Conservation (phyloP, 176 grass and related monocot species). For the Musa schizocarpa region DNA sequence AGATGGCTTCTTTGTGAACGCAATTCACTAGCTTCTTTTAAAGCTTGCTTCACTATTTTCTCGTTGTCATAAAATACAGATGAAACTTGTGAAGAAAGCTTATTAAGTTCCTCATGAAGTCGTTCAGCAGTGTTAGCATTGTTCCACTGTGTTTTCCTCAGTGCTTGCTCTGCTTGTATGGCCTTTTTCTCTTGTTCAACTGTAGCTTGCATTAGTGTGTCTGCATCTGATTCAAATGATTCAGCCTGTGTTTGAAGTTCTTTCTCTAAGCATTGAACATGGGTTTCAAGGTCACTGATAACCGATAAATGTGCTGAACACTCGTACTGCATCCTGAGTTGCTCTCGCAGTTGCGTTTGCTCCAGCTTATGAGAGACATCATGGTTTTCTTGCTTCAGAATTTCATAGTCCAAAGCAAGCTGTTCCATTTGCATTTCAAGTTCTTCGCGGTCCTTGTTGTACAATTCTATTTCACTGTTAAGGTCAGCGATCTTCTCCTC, state of each 20-base stretch:
- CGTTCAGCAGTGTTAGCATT: constrained; percentile 48
- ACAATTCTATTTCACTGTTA: constrained; percentile 74
- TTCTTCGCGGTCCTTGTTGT: constrained; percentile 89
- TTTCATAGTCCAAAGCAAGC: constrained; percentile 96
- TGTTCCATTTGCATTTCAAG: constrained; percentile 99
- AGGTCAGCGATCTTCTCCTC: constrained; percentile 75
- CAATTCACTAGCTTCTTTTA: constrained; percentile 66
- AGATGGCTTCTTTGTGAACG: constrained; percentile 54
- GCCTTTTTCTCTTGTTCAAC: constrained; percentile 80
- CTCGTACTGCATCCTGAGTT: constrained; percentile 90
- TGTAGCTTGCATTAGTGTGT: constrained; percentile 43
- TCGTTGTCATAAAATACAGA: constrained; percentile 73
- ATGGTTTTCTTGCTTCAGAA: constrained; percentile 98
- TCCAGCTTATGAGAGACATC: constrained; percentile 77
- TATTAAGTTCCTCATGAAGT: constrained; percentile 72
- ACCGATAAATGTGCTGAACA: constrained; percentile 82
- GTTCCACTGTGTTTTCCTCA: constrained; percentile 68
- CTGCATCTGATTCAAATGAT: constrained; percentile 69
- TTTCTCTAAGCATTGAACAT: constrained; percentile 70
- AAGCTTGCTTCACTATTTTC: constrained; percentile 53
- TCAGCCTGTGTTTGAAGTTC: constrained; percentile 60
- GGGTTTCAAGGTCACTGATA: constrained; percentile 79
- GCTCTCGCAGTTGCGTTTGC: constrained; percentile 78
- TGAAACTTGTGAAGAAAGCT: constrained; percentile 61
- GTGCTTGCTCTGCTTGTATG: constrained; percentile 64